Conservation (phyloP, 805 yeast genomes). For the Saccharomycopsis fodiens region DNA sequence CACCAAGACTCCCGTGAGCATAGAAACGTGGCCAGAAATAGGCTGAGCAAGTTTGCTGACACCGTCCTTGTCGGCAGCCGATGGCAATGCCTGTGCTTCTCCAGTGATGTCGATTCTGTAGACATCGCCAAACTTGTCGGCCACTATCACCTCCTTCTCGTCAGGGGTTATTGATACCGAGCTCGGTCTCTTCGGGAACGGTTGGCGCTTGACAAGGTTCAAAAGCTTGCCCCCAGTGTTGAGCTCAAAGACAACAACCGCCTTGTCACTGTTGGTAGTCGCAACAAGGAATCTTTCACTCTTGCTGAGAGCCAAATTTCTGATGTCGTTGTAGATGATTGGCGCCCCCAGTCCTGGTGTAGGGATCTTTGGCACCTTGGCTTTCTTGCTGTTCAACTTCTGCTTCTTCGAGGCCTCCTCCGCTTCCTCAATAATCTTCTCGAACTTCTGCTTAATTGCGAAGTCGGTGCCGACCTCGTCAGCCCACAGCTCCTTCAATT, state of each 20-base stretch:
- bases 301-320: conserved; percentile 49
- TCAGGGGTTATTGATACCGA: conserved; percentile 56
- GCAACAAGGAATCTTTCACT: conserved; percentile 51
- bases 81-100: conserved; percentile 10
- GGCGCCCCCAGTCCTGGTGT: conserved; percentile 66
- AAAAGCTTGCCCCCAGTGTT: conserved; percentile 31
- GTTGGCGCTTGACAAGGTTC: conserved; percentile 55
- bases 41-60: conserved; percentile 53
- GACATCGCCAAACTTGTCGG: conserved; percentile 96
- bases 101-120: conserved; percentile 46
- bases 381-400: conserved; percentile 23
- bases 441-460: conserved; percentile 40
- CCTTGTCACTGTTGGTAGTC: conserved; percentile 78
- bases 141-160: conserved; percentile 51
- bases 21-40: conserved; percentile 90
- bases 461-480: conserved; percentile 48
- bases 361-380: conserved; percentile 44
- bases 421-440: conserved; percentile 31
- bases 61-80: conserved; percentile 31
- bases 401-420: conserved; percentile 24
- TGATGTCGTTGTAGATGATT: conserved; percentile 56
- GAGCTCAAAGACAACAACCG: conserved; percentile 54
- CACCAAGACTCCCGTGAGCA: conserved; percentile 73
- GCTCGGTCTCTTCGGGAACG: conserved; percentile 89
- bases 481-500: conserved; percentile 50